phyloP scores from a whole-genome alignment of 176 grass and related monocot genomes.

The Phoenix dactylifera region DNA sequence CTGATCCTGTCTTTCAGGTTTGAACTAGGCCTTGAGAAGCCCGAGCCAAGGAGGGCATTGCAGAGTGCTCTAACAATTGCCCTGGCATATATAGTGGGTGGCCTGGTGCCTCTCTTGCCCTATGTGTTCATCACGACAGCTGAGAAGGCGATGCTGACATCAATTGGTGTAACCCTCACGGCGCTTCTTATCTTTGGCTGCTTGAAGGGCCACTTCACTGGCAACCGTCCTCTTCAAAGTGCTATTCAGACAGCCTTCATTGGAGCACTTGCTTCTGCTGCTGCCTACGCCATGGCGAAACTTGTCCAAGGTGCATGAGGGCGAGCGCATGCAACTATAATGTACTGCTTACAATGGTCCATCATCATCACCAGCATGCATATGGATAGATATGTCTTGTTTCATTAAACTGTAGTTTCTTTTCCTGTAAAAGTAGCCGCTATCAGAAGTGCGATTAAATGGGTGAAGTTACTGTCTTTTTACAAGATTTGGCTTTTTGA shows the following conservation, averaged over 20 bases:
- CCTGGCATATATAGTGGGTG: conserved; percentile 56
- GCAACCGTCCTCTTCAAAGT: conserved; percentile 54
- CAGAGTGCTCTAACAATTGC: conserved; percentile 74
- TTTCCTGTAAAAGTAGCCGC: no score
- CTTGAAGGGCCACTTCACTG: conserved; percentile 69
- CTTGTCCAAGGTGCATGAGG: conserved; percentile 43
- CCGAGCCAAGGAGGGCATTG: conserved; percentile 66
- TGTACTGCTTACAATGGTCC: no score
- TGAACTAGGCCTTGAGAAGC: conserved; percentile 82
- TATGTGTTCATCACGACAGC: conserved; percentile 60
- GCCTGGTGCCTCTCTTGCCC: conserved; percentile 67
- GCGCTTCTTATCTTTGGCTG: conserved; percentile 79
- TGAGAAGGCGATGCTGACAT: conserved; percentile 55
- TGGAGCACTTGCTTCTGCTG: conserved; percentile 68
- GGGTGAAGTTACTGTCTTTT: no score
- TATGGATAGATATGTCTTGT: no score
- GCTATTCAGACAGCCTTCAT: conserved; percentile 72
- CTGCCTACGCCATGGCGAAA: conserved; percentile 69
- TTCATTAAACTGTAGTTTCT: no score
- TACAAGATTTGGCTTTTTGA: no score
- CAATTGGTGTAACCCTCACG: conserved; percentile 48
- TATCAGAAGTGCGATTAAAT: no score
- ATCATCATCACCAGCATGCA: no score
- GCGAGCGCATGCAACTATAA: no score
- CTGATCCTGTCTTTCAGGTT: conserved; percentile 32